Conservation (phyloP, 495 filamentous ascomycete genomes). For the Podospora pseudopauciseta region DNA sequence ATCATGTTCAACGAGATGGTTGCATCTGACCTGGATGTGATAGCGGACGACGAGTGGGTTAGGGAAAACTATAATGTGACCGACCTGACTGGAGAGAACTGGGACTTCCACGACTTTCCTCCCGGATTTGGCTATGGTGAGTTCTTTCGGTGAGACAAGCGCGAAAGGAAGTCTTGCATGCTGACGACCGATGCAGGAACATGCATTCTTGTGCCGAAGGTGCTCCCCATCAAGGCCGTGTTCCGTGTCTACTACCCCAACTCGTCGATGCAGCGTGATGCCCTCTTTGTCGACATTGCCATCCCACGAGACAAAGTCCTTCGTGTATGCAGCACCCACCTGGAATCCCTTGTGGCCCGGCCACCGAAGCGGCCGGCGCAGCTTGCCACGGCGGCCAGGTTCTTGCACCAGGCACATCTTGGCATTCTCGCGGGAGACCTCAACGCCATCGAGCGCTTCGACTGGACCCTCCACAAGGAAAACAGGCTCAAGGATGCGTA, state of each 20-base stretch:
- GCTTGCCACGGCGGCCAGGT: slow-evolving; percentile 35
- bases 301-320: slow-evolving; percentile 27
- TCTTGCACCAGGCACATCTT: slow-evolving; percentile 31
- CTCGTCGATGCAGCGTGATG: slow-evolving; percentile 49
- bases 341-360: slow-evolving; percentile 46
- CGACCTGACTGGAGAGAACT: slow-evolving; percentile 32
- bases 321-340: slow-evolving; percentile 52
- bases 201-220: slow-evolving; percentile 46
- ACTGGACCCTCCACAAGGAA: slow-evolving; percentile 42
- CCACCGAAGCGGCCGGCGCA: slow-evolving; percentile 46
- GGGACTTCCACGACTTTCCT: slow-evolving; percentile 15
- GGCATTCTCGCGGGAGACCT: slow-evolving; percentile 46
- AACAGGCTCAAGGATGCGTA: slow-evolving; percentile 52
- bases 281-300: slow-evolving; percentile 47
- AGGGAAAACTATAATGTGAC: slow-evolving; percentile 45
- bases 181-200: slow-evolving; percentile 44
- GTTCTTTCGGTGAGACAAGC: slow-evolving; percentile 4
- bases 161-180: not conserved
- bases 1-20: slow-evolving; percentile 54
- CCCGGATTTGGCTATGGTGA: slow-evolving; percentile 30
- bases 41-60: slow-evolving; percentile 43
- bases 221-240: slow-evolving; percentile 35
- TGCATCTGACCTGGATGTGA: slow-evolving; percentile 37
- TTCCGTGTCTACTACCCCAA: slow-evolving; percentile 46
- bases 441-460: slow-evolving; percentile 54